Base-by-base conservation (phyloP, 1,284 basidiomycete species). In the Volvariella surrecta region DNA sequence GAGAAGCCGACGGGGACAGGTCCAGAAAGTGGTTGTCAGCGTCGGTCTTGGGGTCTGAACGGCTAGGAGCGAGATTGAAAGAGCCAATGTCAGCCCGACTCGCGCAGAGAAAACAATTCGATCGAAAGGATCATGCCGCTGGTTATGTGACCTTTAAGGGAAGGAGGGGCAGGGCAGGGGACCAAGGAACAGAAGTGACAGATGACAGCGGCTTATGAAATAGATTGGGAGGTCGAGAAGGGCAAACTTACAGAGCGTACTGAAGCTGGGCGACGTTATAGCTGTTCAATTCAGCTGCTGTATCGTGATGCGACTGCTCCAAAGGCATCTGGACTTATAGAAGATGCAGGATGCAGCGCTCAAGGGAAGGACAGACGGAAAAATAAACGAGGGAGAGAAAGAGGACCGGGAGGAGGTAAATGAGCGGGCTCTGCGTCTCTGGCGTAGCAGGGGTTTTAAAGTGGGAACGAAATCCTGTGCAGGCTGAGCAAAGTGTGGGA, bases 241-340 rank as follows among this genome's bases (percentile, higher is more conserved):
- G 37, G n/a, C 2, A 38, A 24, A 74, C 76, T 61, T 52, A 80
- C 77, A 76, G 65, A 31, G 71, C 65, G 58, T 70, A 74, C 46
- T 80, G 74, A 47, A 79, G 70, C 58, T 79, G 76, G 39, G 74
- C 71, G 50, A 81, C 70, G 73, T 74, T 74, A 63, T 77, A 79
- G 47, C 67, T 64, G 57, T 72, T 74, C 55, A 79, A 67, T 56
- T 72, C 34, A 35, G 34, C 34, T n/a, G 34, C 15, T 4, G 7
- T 15, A 8, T 35, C n/a, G n/a, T 19, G 34, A 8, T 35, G 34
- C 6, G 6, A 6, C n/a, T 35, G 34, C 34, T 35, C 34, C 34
- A 35, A 35, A 35, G 34, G 34, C 34, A 35, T 35, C 34, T 35
- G 34, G 15, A 49, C 51, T 50, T 48, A 50, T 50, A 51, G 46